phyloP scores from a whole-genome alignment of 805 yeast genomes.

The Candida oleophila region DNA sequence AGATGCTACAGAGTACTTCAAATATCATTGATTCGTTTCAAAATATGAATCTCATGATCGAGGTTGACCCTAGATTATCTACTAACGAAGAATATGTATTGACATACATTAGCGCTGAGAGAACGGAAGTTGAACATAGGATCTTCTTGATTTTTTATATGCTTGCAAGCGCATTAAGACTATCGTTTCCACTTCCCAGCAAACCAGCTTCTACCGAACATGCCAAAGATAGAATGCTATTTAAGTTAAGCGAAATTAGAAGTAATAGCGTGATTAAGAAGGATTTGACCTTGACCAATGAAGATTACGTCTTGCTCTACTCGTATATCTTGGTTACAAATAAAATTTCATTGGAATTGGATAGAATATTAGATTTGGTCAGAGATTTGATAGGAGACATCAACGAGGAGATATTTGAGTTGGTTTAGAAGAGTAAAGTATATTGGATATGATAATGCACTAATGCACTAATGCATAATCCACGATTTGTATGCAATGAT shows the following conservation, averaged over 20 bases:
- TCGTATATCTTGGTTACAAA: slow-evolving; percentile 73
- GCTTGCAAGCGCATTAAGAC: slow-evolving; percentile 70
- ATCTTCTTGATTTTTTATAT: slow-evolving; percentile 75
- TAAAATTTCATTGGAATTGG: slow-evolving; percentile 63
- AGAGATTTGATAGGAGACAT: slow-evolving; percentile 65
- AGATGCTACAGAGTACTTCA: slow-evolving; percentile 55
- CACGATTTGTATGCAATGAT: too few species aligned
- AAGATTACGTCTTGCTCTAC: slow-evolving; percentile 75
- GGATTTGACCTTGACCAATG: slow-evolving; percentile 47
- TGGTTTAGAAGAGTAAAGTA: slow-evolving; percentile 23
- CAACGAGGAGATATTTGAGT: slow-evolving; percentile 57
- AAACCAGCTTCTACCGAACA: slow-evolving; percentile 77
- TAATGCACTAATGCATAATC: neutral
- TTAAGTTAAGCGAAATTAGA: slow-evolving; percentile 62
- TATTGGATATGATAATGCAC: neutral
- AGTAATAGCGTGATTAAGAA: slow-evolving; percentile 20
- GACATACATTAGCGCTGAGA: slow-evolving; percentile 51
- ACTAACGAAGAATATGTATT: slow-evolving; percentile 57
- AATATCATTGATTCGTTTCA: slow-evolving; percentile 72
- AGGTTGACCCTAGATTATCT: slow-evolving; percentile 55
- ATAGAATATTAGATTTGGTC: slow-evolving; percentile 52
- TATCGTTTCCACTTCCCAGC: slow-evolving; percentile 76
- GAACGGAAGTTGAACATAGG: slow-evolving; percentile 68
- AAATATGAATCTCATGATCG: slow-evolving; percentile 67
- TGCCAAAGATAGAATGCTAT: slow-evolving; percentile 67